Conservation (phyloP, 371 early-diverging fungal genomes). For the Mortierella sp. region DNA sequence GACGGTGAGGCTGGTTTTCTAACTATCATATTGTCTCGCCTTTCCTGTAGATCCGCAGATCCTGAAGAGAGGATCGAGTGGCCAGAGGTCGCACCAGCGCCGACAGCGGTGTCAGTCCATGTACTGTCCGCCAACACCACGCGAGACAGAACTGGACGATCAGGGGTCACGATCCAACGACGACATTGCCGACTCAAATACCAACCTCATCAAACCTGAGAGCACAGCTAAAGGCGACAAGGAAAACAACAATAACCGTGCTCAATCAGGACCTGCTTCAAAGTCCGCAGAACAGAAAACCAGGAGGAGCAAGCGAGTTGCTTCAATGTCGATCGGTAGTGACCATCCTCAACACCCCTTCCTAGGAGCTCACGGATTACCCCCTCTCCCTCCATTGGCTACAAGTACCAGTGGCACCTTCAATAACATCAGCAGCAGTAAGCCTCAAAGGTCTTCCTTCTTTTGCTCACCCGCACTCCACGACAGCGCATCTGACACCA, state of each 20-base stretch:
- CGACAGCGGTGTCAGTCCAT: constrained; percentile 38
- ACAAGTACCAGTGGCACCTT: neutral
- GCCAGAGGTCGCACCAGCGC: neutral
- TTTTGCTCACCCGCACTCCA: constrained; percentile 21
- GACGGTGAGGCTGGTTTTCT: too few species aligned
- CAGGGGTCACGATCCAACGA: neutral
- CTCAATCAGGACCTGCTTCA: neutral
- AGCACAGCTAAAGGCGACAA: neutral
- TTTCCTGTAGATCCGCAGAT: constrained; percentile 14
- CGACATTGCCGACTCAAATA: neutral
- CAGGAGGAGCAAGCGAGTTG: constrained; percentile 21
- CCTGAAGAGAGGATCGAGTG: neutral
- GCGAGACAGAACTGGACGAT: constrained; percentile 10
- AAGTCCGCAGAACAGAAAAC: neutral
- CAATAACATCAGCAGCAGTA: neutral
- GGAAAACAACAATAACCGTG: neutral
- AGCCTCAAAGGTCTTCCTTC: constrained; percentile 22
- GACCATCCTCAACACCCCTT: neutral
- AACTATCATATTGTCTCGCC: too few species aligned
- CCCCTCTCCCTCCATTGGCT: constrained; percentile 19
- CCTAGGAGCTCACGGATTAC: constrained; percentile 13
- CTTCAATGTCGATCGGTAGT: constrained; percentile 27
- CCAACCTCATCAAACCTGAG: neutral
- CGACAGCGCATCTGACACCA: neutral
- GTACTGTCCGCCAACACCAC: constrained; percentile 14